phyloP scores from a whole-genome alignment of 192 early-diverging fungal genomes.

The Umbelopsis isabellina region DNA sequence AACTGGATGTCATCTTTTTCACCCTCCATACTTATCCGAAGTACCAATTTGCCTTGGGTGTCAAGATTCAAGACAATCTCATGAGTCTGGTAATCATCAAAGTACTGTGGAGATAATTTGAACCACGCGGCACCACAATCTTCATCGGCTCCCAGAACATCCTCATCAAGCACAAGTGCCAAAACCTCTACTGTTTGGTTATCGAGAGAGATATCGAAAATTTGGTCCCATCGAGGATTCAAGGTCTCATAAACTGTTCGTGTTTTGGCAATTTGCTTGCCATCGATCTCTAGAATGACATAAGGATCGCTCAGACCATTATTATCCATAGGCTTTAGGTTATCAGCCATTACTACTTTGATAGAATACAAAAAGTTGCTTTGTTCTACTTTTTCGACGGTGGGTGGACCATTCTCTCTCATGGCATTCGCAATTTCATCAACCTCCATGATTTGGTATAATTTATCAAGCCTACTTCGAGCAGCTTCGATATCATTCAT shows the following conservation, averaged over 20 bases:
- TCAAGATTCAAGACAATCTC: slow-evolving; percentile 72
- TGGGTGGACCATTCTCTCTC: slow-evolving; percentile 35
- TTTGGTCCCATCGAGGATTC: slow-evolving; percentile 84
- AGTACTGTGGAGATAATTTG: slow-evolving; percentile 55
- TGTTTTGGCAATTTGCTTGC: slow-evolving; percentile 53
- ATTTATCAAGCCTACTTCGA: slow-evolving; percentile 48
- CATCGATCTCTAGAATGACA: slow-evolving; percentile 61
- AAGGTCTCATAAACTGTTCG: slow-evolving; percentile 65
- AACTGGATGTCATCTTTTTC: slow-evolving; percentile 84
- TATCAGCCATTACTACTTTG: slow-evolving; percentile 69
- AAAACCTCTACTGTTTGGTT: slow-evolving; percentile 49
- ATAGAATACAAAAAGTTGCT: slow-evolving; percentile 63
- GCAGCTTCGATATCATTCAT: slow-evolving; percentile 64
- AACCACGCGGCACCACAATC: slow-evolving; percentile 67
- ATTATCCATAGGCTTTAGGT: slow-evolving; percentile 61
- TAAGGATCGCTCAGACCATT: slow-evolving; percentile 67
- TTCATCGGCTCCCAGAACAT: slow-evolving; percentile 57
- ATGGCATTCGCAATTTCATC: slow-evolving; percentile 53
- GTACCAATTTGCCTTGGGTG: slow-evolving; percentile 64
- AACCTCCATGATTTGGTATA: slow-evolving; percentile 61
- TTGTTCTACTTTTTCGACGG: slow-evolving; percentile 36
- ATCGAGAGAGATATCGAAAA: slow-evolving; percentile 66
- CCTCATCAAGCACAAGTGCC: slow-evolving; percentile 55
- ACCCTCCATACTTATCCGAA: slow-evolving; percentile 77
- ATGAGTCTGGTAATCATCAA: slow-evolving; percentile 65